Conservation (phyloP, 768 basidiomycete genomes). For the Phlebiopsis gigantea region DNA sequence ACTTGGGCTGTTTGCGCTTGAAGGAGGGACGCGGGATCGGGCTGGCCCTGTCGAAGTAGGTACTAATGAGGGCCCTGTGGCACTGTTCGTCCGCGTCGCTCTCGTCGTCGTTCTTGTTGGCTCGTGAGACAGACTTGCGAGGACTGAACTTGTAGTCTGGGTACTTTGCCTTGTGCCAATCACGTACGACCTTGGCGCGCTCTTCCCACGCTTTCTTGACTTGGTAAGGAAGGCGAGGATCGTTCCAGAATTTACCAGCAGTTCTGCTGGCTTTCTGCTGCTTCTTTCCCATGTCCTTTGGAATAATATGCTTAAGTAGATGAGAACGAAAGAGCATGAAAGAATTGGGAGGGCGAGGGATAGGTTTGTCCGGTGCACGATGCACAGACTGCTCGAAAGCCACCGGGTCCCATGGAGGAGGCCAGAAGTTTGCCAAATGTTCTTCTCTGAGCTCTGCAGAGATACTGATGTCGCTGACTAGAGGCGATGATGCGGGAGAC, state of each 20-base stretch:
- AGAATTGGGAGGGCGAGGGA: constrained; percentile 49
- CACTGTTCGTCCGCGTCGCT: too few species aligned
- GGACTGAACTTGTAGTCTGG: constrained; percentile 27
- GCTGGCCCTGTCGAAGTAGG: too few species aligned
- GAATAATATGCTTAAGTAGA: constrained; percentile 40
- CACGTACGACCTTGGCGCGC: constrained; percentile 24
- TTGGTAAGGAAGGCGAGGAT: constrained; percentile 25
- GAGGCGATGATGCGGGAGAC: background rate
- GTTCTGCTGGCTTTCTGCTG: constrained; percentile 53
- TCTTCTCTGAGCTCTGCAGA: background rate
- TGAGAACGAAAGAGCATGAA: constrained; percentile 55
- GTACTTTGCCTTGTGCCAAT: constrained; percentile 25
- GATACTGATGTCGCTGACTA: background rate
- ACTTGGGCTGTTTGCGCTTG: too few species aligned
- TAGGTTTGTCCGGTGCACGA: constrained; percentile 21
- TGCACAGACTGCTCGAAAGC: background rate
- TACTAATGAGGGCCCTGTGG: too few species aligned
- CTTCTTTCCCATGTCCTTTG: constrained; percentile 39
- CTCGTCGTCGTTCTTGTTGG: too few species aligned
- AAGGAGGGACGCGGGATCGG: too few species aligned
- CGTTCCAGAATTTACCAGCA: constrained; percentile 49
- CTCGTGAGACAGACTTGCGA: constrained; percentile 15
- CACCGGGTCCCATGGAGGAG: background rate
- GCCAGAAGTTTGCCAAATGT: background rate
- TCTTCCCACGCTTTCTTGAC: constrained; percentile 33